Evolutionary conservation across 345 rosid genomes (phyloP), one percentile per base, ranked within the genome.

Genomic region (Sonneratia alba): DNA sequence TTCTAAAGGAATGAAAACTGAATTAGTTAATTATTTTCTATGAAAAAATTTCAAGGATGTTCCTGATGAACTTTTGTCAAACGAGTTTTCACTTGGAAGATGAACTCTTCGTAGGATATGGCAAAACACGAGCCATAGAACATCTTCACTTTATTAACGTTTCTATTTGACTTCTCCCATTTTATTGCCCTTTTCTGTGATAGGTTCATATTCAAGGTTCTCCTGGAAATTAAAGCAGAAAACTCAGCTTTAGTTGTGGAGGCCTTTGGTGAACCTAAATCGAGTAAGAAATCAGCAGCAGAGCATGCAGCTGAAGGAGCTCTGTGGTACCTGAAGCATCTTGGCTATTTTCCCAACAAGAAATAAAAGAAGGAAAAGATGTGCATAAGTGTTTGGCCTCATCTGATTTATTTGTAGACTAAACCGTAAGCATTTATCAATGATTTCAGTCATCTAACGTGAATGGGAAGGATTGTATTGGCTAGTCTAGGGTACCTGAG

Each of bases 261-360:
- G 76, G 81, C 90, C 78, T 83, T 75, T 7, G 77, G 91, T 21
- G 73, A 66, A 8, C 86, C 86, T 56, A 81, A 53, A 11, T 7
- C 69, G 11, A 81, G 42, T 38, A 90, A 90, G 83, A 88, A 83
- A 67, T 47, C 70, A 0, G 91, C 89, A 66, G 89, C 90, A 59
- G 88, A 87, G 73, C 83, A 83, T 71, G 90, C 93, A 64, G 90
- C 93, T 9, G 86, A 87, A 80, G 93, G 86, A 47, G 91, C 87
- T 3, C 68, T 88, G 45, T 90, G 93, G 96, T 90, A 83, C 80
- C 76, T 88, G 71, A 73, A 77, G 48, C 83, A 78, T 40, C 55
- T 68, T 59, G 90, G 87, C 70, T 70, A 82, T 59, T n/a, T 59
- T 24, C 64, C 36, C 15, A 59, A 59, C 36, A 59, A 24, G 8